A percentile compares a stretch with the other conserved stretches of the same genome.
phyloP scores from a whole-genome alignment of 208 protist species.

The Leishmania gerbilli region DNA sequence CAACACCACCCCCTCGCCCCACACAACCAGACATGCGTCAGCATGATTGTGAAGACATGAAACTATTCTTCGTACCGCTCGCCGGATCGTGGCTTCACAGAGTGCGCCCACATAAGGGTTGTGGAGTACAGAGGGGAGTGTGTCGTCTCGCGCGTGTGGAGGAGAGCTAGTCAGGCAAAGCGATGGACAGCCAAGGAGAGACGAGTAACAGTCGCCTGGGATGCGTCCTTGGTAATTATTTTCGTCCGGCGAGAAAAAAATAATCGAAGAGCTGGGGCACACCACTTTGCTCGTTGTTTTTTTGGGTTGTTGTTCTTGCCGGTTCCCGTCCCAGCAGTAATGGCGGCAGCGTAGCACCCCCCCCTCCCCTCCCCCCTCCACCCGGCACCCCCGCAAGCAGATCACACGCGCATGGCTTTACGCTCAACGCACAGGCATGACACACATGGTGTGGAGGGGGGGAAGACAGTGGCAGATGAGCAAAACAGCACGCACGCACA shows the following conservation, averaged over 20 bases:
- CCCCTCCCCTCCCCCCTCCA: too few species aligned
- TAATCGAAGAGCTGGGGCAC: background rate
- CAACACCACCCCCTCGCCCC: too few species aligned
- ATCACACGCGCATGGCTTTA: background rate
- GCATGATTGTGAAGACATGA: background rate
- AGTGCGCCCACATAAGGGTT: background rate
- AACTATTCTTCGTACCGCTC: background rate
- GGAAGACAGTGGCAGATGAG: background rate
- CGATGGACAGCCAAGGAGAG: background rate
- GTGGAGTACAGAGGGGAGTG: background rate
- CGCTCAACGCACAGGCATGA: background rate
- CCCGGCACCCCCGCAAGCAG: background rate
- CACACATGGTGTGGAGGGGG: background rate
- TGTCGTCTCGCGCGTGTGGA: background rate
- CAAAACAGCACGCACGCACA: background rate
- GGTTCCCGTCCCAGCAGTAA: too few species aligned
- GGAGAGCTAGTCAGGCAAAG: background rate
- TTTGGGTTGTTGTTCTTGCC: background rate
- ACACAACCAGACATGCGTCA: background rate
- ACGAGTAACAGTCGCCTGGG: background rate
- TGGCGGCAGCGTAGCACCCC: background rate
- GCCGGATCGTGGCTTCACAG: background rate
- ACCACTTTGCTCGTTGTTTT: background rate
- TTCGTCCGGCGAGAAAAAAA: background rate
- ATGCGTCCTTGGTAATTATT: background rate